Conservation (phyloP, 1,284 basidiomycete genomes). For the Rhizoctonia solani region DNA sequence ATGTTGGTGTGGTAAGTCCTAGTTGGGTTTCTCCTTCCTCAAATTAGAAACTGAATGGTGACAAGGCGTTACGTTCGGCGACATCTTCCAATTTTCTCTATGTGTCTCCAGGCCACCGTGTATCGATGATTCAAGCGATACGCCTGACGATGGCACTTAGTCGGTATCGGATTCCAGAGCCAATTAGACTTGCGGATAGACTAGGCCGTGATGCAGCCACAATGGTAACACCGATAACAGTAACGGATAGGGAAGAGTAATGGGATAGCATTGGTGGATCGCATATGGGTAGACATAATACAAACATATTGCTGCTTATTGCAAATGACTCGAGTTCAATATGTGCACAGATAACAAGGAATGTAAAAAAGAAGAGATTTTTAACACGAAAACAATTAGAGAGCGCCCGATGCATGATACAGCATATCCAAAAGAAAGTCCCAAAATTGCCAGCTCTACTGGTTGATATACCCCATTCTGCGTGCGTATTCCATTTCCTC, state of each 20-base stretch:
- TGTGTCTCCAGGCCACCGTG: conserved; percentile 43
- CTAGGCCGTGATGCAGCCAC: conserved; percentile 35
- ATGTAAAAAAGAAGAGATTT: no score
- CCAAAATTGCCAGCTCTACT: background rate
- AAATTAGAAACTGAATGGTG: background rate
- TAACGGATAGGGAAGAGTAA: background rate
- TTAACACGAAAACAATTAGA: no score
- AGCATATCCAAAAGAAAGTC: conserved; percentile 3
- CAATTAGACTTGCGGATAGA: conserved; percentile 43
- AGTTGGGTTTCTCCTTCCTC: background rate
- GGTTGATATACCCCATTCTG: conserved; percentile 79
- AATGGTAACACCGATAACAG: no score
- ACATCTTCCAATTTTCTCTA: conserved; percentile 42
- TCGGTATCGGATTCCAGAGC: conserved; percentile 42
- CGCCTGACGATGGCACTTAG: conserved; percentile 40
- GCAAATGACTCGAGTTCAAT: no score
- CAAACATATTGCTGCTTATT: background rate
- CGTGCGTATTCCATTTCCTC: conserved; percentile 86
- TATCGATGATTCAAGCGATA: conserved; percentile 41
- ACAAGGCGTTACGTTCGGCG: conserved; percentile 41
- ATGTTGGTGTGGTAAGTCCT: conserved; percentile 40
- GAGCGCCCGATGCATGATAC: background rate
- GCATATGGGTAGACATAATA: conserved; percentile 24
- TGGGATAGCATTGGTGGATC: conserved; percentile 10
- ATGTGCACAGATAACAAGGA: no score